These are phyloP conservation scores for Venturia pyrina DNA, from an alignment of 2,329 filamentous ascomycete genomes.

Conservation along the genomic window DNA sequence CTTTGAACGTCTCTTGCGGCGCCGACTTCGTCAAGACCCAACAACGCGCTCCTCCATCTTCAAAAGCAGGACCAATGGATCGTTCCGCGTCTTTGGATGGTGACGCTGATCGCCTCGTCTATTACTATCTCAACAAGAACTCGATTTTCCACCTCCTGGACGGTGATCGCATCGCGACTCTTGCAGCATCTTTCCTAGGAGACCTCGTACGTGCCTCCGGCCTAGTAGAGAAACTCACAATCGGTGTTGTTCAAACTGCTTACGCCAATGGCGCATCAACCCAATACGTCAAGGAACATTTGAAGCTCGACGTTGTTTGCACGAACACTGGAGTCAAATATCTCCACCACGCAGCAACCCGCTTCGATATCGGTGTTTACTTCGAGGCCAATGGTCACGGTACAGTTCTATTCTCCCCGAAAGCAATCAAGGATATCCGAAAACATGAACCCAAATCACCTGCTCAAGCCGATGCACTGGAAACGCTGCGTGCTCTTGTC, in stretches of 20 bases:
- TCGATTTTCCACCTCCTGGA: conserved; percentile 86
- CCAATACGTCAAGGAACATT: conserved; percentile 77
- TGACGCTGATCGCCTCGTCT: conserved; percentile 90
- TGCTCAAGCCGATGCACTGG: conserved; percentile 80
- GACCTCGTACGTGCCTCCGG: conserved; percentile 76
- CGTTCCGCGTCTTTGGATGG: conserved; percentile 89
- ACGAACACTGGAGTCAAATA: conserved; percentile 96
- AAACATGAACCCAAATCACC: conserved; percentile 77
- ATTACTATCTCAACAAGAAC: conserved; percentile 81
- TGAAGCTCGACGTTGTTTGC: conserved; percentile 83
- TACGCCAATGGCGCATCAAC: conserved; percentile 96
- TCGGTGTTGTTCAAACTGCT: conserved; percentile 92
- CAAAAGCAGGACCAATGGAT: conserved; percentile 64
- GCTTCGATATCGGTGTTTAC: conserved; percentile 93
- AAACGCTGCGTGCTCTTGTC: conserved; percentile 70
- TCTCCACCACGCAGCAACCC: conserved; percentile 89
- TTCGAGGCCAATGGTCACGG: conserved; percentile 98
- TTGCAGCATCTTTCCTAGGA: conserved; percentile 86
- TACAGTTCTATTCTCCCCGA: conserved; percentile 85
- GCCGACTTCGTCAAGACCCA: conserved; percentile 97
- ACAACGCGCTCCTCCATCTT: conserved; percentile 77
- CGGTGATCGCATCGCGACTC: conserved; percentile 90
- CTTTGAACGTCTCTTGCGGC: conserved; percentile 81
- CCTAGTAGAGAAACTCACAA: conserved; percentile 69
- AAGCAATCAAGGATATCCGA: conserved; percentile 65